These are phyloP conservation scores for Jackrogersella multiformis DNA, from an alignment of 495 filamentous ascomycete species.

Conservation along the genomic window DNA sequence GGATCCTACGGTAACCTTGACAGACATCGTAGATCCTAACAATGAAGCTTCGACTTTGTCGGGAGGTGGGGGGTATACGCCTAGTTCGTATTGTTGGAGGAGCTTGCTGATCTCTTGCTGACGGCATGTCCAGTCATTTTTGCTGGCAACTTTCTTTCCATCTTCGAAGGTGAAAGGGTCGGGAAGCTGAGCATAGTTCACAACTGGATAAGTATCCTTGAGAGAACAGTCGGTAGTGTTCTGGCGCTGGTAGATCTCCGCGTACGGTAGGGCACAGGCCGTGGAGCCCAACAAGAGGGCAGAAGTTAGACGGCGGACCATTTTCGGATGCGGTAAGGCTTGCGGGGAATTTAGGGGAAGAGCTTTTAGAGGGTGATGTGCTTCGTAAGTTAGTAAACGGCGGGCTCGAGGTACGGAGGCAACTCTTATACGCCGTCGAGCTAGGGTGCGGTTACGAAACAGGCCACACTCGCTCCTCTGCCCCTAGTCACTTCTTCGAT, in stretches of 20 bases:
- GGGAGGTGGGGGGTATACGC: constrained; percentile 55
- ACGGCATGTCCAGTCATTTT: constrained; percentile 61
- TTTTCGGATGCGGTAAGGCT: constrained; percentile 25
- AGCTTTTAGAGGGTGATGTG: constrained; percentile 9
- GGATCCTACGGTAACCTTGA: constrained; percentile 54
- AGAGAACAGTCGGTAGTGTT: constrained; percentile 44
- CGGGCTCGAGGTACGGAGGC: constrained; percentile 8
- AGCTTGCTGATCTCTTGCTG: constrained; percentile 60
- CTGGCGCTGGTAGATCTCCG: constrained; percentile 57
- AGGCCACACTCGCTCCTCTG: not conserved
- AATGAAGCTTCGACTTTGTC: constrained; percentile 48
- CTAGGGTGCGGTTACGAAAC: not conserved
- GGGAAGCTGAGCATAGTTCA: constrained; percentile 56
- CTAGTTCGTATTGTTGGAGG: constrained; percentile 63
- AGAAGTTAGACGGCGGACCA: constrained; percentile 54
- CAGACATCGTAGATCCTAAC: constrained; percentile 48
- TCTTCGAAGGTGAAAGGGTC: constrained; percentile 61
- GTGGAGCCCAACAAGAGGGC: constrained; percentile 54
- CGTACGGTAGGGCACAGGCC: constrained; percentile 52
- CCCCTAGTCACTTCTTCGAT: constrained; percentile 14
- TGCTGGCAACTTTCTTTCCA: constrained; percentile 56
- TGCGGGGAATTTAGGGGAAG: constrained; percentile 9
- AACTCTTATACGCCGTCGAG: constrained; percentile 23
- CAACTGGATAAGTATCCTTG: constrained; percentile 38
- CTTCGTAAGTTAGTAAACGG: constrained; percentile 25